A percentile compares a stretch with the other conserved stretches of the same genome.
phyloP scores from a whole-genome alignment of 2,329 filamentous ascomycete species.

The Phaeosphaeriaceae sp. region DNA sequence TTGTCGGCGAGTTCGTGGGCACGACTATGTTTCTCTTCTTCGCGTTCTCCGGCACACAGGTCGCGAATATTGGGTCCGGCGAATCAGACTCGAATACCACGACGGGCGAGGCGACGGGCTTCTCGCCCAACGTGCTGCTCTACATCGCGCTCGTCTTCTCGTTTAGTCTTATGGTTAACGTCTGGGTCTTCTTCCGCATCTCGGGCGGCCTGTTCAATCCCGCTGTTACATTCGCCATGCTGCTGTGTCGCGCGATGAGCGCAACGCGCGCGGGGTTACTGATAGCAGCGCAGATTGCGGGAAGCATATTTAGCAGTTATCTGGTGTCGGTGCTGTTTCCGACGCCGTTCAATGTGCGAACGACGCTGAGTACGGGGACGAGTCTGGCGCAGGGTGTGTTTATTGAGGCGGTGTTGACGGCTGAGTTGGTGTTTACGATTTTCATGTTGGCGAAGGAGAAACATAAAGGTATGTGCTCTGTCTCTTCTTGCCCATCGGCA shows the following conservation, averaged over 20 bases:
- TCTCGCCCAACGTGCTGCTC: conserved; percentile 52
- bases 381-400: conserved; percentile 54
- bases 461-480: conserved; percentile 63
- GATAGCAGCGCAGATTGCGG: conserved; percentile 54
- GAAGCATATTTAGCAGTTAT: conserved; percentile 53
- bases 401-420: conserved; percentile 50
- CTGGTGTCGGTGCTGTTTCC: conserved; percentile 56
- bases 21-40: conserved; percentile 57
- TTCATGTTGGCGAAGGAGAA: conserved; percentile 74
- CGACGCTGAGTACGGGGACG: conserved; percentile 52
- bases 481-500: too few species aligned
- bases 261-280: conserved; percentile 53
- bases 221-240: conserved; percentile 46
- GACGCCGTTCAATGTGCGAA: conserved; percentile 54
- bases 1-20: conserved; percentile 56
- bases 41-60: conserved; percentile 53
- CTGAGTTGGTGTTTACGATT: conserved; percentile 48
- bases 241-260: conserved; percentile 49
- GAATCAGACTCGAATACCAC: conserved; percentile 45
- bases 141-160: conserved; percentile 48
- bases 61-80: conserved; percentile 55
- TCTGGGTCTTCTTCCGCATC: conserved; percentile 50
- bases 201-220: conserved; percentile 41
- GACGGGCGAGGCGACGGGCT: conserved; percentile 53
- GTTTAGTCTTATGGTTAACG: conserved; percentile 49